These are phyloP conservation scores for Plantago coronopus DNA, from an alignment of 305 asterid genomes.

Conservation along the genomic window DNA sequence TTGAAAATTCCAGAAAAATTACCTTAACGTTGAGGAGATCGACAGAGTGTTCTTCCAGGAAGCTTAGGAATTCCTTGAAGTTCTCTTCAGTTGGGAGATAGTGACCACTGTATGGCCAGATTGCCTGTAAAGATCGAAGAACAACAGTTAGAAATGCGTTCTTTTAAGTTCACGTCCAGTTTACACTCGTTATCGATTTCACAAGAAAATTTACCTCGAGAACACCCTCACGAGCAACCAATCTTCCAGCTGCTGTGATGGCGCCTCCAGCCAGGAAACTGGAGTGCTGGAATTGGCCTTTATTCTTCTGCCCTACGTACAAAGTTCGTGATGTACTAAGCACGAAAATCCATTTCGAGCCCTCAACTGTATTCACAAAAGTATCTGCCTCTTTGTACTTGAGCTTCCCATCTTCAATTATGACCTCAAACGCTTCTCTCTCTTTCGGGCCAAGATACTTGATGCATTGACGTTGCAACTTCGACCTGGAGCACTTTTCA, in stretches of 20 bases:
- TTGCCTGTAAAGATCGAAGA: conserved; percentile 38
- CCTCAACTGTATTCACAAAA: conserved; percentile 46
- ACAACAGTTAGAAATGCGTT: background rate
- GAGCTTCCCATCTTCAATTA: conserved; percentile 52
- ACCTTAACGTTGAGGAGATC: conserved; percentile 65
- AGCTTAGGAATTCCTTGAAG: conserved; percentile 58
- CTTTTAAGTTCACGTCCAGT: background rate
- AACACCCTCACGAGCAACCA: conserved; percentile 55
- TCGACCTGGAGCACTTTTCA: conserved; percentile 50
- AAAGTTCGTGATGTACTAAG: conserved; percentile 55
- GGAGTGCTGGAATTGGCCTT: conserved; percentile 61
- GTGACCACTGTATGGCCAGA: conserved; percentile 82
- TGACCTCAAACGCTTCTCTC: conserved; percentile 48
- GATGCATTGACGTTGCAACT: conserved; percentile 62
- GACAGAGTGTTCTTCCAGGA: conserved; percentile 55
- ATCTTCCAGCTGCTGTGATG: conserved; percentile 64
- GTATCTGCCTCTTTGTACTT: conserved; percentile 43
- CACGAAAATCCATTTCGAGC: conserved; percentile 63
- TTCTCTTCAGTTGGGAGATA: conserved; percentile 73
- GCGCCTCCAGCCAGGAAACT: conserved; percentile 73
- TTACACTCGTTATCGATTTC: background rate
- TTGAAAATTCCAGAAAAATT: background rate
- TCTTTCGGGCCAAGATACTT: conserved; percentile 67
- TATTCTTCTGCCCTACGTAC: conserved; percentile 56
- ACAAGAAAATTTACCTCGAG: conserved; percentile 41